phyloP scores from a whole-genome alignment of 1,284 basidiomycete genomes.

The Apiotrichum akiyoshidainum region DNA sequence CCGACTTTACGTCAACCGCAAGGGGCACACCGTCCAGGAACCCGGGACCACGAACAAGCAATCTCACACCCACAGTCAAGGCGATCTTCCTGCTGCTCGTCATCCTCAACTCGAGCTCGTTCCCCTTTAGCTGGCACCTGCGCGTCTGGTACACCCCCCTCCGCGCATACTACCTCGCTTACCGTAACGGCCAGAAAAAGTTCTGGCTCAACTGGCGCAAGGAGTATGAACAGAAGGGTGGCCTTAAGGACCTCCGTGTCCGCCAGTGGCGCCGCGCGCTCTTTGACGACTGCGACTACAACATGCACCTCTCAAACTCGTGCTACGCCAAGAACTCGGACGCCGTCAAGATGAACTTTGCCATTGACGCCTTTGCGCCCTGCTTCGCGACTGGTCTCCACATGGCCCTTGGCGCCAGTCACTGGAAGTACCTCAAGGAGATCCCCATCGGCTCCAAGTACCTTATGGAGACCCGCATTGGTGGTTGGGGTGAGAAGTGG shows the following conservation, averaged over 20 bases:
- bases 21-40: too few relatives aligned
- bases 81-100: constrained; percentile 41
- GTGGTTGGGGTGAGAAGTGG: constrained; percentile 83
- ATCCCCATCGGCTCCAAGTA: constrained; percentile 70
- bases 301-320: constrained; percentile 50
- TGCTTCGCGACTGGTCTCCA: constrained; percentile 65
- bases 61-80: constrained; percentile 34
- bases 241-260: constrained; percentile 26
- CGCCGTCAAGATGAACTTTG: constrained; percentile 54
- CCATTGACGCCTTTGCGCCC: constrained; percentile 59
- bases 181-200: constrained; percentile 26
- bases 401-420: constrained; percentile 68
- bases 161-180: constrained; percentile 25
- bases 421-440: constrained; percentile 72
- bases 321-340: constrained; percentile 55
- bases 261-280: constrained; percentile 34
- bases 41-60: not conserved
- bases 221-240: constrained; percentile 25
- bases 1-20: not conserved
- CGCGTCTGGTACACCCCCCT: constrained; percentile 40
- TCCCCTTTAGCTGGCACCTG: constrained; percentile 48
- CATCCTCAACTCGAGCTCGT: constrained; percentile 43
- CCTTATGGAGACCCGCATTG: constrained; percentile 65
- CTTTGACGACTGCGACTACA: constrained; percentile 51
- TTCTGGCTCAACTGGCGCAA: constrained; percentile 36